These are phyloP conservation scores for Przewalskia tangutica DNA, from an alignment of 257 asterid species.

Conservation along the genomic window DNA sequence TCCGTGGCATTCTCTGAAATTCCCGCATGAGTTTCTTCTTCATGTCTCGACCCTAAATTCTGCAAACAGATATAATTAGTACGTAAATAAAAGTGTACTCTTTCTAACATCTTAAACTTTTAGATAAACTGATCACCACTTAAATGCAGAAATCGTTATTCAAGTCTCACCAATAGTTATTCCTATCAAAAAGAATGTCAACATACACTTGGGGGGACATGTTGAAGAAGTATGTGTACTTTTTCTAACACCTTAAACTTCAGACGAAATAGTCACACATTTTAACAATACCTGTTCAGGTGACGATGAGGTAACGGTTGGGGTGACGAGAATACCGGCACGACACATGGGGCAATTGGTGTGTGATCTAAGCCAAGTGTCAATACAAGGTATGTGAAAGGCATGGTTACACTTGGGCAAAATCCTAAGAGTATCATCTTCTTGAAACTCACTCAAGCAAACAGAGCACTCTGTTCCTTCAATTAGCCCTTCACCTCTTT, in stretches of 20 bases:
- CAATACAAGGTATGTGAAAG: conserved; percentile 68
- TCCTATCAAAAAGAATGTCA: too few relatives aligned
- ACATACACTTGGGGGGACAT: too few relatives aligned
- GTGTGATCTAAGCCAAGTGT: conserved; percentile 73
- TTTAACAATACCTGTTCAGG: not conserved
- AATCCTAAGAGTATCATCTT: conserved; percentile 47
- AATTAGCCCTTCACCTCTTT: conserved; percentile 46
- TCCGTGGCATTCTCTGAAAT: conserved; percentile 13
- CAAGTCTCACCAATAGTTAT: too few relatives aligned
- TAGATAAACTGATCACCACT: too few relatives aligned
- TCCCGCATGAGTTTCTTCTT: not conserved
- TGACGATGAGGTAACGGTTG: not conserved
- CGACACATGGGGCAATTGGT: conserved; percentile 81
- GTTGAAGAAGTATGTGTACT: too few relatives aligned
- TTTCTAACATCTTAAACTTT: not conserved
- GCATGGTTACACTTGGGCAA: conserved; percentile 80
- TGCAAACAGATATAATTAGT: not conserved
- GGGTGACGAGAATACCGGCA: conserved; percentile 14
- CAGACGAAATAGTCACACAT: not conserved
- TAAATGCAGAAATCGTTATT: too few relatives aligned
- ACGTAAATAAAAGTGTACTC: not conserved
- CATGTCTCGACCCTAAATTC: not conserved
- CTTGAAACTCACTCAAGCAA: conserved; percentile 62
- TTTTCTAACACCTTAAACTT: too few relatives aligned
- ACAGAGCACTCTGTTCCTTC: conserved; percentile 73